Percentiles rank a stretch among this genome's conserved stretches.
Evolutionary conservation across 768 basidiomycete species (phyloP).

Genomic region (Terana coerulea): DNA sequence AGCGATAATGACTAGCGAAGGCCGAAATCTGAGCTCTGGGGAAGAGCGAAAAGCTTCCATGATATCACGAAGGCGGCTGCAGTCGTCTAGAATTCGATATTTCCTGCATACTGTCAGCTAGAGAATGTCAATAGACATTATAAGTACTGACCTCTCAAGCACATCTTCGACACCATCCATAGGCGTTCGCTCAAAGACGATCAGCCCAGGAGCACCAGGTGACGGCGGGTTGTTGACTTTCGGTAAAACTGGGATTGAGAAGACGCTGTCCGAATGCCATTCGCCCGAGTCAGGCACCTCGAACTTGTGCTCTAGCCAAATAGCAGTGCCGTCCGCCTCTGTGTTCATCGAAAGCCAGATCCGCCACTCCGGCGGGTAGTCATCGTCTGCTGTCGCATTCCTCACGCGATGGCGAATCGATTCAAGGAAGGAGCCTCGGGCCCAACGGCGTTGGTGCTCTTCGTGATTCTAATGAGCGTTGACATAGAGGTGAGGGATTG

Average conservation of each 20-base stretch:
- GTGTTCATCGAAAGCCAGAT: slow-evolving; percentile 76
- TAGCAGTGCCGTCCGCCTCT: slow-evolving; percentile 70
- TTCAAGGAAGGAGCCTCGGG: slow-evolving; percentile 63
- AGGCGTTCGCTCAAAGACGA: slow-evolving; percentile 76
- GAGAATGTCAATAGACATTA: not conserved
- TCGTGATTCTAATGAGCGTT: slow-evolving; percentile 55
- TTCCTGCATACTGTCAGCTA: slow-evolving; percentile 40
- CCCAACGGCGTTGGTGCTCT: slow-evolving; percentile 72
- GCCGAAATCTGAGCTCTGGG: slow-evolving; percentile 52
- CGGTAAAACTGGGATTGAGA: slow-evolving; percentile 51
- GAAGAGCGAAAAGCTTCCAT: slow-evolving; percentile 44
- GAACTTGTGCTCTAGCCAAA: slow-evolving; percentile 79
- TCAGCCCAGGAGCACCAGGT: slow-evolving; percentile 54
- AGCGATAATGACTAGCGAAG: slow-evolving; percentile 55
- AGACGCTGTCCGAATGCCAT: slow-evolving; percentile 58
- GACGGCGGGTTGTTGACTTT: slow-evolving; percentile 16
- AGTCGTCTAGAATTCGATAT: slow-evolving; percentile 70
- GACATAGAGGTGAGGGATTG: not conserved
- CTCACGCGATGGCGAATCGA: slow-evolving; percentile 38
- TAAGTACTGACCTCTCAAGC: slow-evolving; percentile 52
- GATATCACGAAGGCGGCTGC: slow-evolving; percentile 63
- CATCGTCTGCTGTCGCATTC: slow-evolving; percentile 22
- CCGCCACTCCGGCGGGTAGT: slow-evolving; percentile 44
- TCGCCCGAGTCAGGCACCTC: slow-evolving; percentile 58
- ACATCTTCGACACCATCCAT: slow-evolving; percentile 59